These are phyloP conservation scores for Xerophyta viscosa DNA, from an alignment of 106 monocot genomes.

Conservation along the genomic window DNA sequence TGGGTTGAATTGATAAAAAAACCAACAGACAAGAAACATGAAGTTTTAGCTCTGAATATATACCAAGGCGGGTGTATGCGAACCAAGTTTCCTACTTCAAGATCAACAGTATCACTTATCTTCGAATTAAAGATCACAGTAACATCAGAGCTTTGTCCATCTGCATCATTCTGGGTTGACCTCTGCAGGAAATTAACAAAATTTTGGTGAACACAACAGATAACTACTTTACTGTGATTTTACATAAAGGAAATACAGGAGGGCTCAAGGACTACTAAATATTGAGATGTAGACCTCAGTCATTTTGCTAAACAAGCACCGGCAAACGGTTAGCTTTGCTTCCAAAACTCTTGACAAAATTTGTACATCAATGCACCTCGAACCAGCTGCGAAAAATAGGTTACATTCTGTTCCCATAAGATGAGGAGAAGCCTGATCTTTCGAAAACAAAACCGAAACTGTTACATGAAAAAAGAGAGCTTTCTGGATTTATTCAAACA, in stretches of 20 bases:
- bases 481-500: no score
- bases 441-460: background rate
- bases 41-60: background rate
- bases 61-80: conserved; percentile 8
- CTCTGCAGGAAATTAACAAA: no score
- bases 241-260: no score
- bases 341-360: conserved; percentile 75
- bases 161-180: no score
- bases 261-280: no score
- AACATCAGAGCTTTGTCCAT: background rate
- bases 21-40: background rate
- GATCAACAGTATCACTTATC: conserved; percentile 5
- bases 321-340: conserved; percentile 74
- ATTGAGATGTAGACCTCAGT: conserved; percentile 18
- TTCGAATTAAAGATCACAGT: conserved; percentile 3
- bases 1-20: background rate
- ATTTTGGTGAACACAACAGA: no score
- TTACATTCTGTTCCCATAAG: no score
- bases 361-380: conserved; percentile 38
- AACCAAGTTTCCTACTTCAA: conserved; percentile 4
- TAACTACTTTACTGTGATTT: no score
- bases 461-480: no score
- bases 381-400: conserved; percentile 38
- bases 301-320: conserved; percentile 41
- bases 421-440: no score